Base-by-base conservation (phyloP, 2,329 filamentous ascomycete genomes). In the Ophiostoma angusticollis region DNA sequence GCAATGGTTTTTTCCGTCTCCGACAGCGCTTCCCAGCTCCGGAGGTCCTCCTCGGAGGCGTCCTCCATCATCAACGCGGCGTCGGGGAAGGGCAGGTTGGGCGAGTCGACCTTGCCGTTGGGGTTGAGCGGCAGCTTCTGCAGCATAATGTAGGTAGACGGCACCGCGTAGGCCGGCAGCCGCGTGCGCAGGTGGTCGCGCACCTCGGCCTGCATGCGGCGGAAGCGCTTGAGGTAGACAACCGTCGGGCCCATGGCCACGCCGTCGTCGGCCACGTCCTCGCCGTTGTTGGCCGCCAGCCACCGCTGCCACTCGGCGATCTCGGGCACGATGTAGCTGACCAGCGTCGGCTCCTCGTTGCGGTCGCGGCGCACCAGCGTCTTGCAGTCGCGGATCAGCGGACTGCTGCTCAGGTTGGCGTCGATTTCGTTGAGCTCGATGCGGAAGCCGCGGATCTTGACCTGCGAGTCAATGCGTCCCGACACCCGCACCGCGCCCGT, bases 361-460 rank as follows among this genome's bases (percentile, higher is more conserved):
- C 79, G 78, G 59, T 93, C 80, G 59, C 84, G 75, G 57, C 84
- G 74, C 4, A 96, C 75, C 3, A 96, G 63, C 0, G 89, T 96
- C 49, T 84, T 78, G 58, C 82, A 85, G 48, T 96, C 89, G 29
- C 84, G 72, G 18, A 96, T 73, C 18, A 93, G 61, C 1, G 74
- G 74, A 76, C 59, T 84, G 74, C 31, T 77, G 71, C 39, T 76
- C 33, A 95, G 63, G 56, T 93, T 80, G 30, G 70, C 81, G 58
- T 96, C 87, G 49, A 96, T 95, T 49, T 96, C 91, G 46, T 80
- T 81, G 32, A 96, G 76, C 61, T 98, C 91, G 49, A 98, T 93
- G 45, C 89, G 73, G 68, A 95, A 96, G 1, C 89, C 89, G 44
- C 91, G 80, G 48, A 96, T 89, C 67, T 96, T 98, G 63, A 95